These are phyloP conservation scores for Mycena latifolia DNA, from an alignment of 768 basidiomycete genomes.

Conservation along the genomic window DNA sequence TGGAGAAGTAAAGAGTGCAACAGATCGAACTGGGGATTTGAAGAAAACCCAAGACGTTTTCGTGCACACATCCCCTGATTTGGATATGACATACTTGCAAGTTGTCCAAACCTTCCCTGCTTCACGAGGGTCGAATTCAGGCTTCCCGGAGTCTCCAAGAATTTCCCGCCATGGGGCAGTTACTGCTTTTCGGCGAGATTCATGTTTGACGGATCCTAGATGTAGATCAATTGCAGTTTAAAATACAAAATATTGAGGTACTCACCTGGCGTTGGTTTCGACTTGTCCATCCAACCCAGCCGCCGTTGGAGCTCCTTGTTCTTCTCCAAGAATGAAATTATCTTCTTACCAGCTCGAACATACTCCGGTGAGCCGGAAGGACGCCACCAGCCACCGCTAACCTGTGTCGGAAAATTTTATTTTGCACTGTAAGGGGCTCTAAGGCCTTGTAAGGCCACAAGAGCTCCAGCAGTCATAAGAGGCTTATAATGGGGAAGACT, in stretches of 20 bases:
- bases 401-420: too few relatives aligned
- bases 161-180: background rate
- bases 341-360: background rate
- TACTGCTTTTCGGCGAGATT: too few relatives aligned
- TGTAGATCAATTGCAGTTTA: too few relatives aligned
- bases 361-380: background rate
- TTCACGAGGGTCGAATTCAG: background rate
- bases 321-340: slow-evolving; percentile 12
- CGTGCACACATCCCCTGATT: background rate
- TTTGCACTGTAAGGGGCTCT: too few relatives aligned
- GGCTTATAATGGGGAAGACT: too few relatives aligned
- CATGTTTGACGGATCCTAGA: too few relatives aligned
- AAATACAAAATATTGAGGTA: background rate
- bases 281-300: slow-evolving; percentile 29
- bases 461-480: too few relatives aligned
- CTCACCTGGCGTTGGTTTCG: slow-evolving; percentile 9
- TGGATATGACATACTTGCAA: slow-evolving; percentile 1
- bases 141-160: too few relatives aligned
- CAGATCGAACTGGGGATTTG: too few relatives aligned
- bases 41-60: slow-evolving; percentile 3
- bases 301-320: slow-evolving; percentile 27
- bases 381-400: slow-evolving; percentile 12
- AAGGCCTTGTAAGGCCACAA: too few relatives aligned
- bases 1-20: too few relatives aligned
- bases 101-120: slow-evolving; percentile 9